A percentile compares a stretch with the other conserved stretches of the same genome.
Evolutionary conservation across 2,329 filamentous ascomycete genomes (phyloP).

Genomic region (Ceratocystis harringtonii): DNA sequence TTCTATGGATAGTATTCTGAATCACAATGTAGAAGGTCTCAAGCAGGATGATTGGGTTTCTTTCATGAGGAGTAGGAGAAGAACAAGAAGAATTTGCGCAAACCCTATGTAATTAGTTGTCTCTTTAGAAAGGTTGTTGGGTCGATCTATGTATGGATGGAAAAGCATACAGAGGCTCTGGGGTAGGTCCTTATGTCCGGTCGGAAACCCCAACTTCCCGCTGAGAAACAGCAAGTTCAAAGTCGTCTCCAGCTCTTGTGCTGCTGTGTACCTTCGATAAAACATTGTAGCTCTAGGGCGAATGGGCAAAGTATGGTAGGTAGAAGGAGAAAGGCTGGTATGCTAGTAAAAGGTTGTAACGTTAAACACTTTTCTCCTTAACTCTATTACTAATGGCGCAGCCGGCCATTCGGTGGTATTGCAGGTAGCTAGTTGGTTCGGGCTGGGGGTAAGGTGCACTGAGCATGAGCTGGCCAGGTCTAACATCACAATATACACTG

Average conservation of each 20-base stretch:
- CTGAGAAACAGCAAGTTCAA: no score
- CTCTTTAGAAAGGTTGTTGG: neutral
- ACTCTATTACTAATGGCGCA: neutral
- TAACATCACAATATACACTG: neutral
- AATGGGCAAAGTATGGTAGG: neutral
- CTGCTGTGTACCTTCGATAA: neutral
- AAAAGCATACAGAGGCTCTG: neutral
- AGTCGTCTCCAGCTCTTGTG: neutral
- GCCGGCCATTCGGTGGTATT: constrained; percentile 1
- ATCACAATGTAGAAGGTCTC: neutral
- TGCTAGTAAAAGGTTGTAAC: neutral
- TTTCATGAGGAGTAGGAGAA: neutral
- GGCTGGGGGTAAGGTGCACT: neutral
- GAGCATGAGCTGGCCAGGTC: neutral
- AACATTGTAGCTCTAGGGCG: neutral
- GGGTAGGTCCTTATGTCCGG: neutral
- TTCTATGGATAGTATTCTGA: neutral
- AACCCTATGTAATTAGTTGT: no score
- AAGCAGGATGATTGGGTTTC: neutral
- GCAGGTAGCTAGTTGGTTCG: neutral
- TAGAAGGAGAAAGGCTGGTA: neutral
- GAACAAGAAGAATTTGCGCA: neutral
- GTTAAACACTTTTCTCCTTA: neutral
- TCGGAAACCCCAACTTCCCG: neutral
- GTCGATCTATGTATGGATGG: neutral